A percentile compares a stretch with the other conserved stretches of the same genome.
Evolutionary conservation across 1,284 basidiomycete species (phyloP).

Genomic region (Fomes fomentarius): DNA sequence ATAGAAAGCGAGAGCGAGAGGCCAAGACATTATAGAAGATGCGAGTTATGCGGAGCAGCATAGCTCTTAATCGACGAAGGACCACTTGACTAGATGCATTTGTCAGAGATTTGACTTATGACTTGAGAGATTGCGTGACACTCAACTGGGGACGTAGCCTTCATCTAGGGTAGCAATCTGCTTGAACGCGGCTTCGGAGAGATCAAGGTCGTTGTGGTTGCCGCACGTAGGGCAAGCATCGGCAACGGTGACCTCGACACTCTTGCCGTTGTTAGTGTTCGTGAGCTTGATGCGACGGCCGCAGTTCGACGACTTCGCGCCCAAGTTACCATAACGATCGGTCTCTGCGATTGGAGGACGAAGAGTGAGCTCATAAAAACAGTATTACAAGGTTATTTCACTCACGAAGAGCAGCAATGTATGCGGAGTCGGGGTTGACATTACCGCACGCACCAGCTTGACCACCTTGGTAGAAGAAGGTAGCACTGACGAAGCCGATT

Average conservation of each 20-base stretch:
- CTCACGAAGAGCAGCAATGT: constrained; percentile 72
- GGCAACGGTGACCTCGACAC: constrained; percentile 66
- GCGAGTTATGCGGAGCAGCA: constrained; percentile 6
- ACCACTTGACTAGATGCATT: constrained; percentile 50
- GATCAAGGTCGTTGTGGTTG: constrained; percentile 72
- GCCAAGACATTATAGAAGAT: constrained; percentile 6
- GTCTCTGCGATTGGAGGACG: constrained; percentile 43
- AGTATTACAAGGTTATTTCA: constrained; percentile 13
- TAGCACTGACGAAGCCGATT: constrained; percentile 23
- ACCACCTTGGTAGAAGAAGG: constrained; percentile 60
- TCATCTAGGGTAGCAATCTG: constrained; percentile 54
- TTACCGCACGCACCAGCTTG: constrained; percentile 76
- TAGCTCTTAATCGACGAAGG: constrained; percentile 38
- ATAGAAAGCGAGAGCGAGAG: constrained; percentile 19
- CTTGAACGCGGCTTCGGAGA: constrained; percentile 77
- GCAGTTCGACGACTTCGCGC: constrained; percentile 59
- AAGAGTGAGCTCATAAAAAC: no score
- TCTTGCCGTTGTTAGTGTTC: constrained; percentile 58
- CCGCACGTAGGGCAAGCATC: constrained; percentile 88
- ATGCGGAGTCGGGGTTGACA: constrained; percentile 64
- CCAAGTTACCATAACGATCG: constrained; percentile 53
- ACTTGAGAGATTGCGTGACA: no score
- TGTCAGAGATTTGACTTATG: no score
- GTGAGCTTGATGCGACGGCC: constrained; percentile 68
- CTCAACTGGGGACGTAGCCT: constrained; percentile 68